Evolutionary conservation across 1,284 basidiomycete species (phyloP), one percentile per base, ranked within the genome.

Genomic region (Leccinum proximum): DNA sequence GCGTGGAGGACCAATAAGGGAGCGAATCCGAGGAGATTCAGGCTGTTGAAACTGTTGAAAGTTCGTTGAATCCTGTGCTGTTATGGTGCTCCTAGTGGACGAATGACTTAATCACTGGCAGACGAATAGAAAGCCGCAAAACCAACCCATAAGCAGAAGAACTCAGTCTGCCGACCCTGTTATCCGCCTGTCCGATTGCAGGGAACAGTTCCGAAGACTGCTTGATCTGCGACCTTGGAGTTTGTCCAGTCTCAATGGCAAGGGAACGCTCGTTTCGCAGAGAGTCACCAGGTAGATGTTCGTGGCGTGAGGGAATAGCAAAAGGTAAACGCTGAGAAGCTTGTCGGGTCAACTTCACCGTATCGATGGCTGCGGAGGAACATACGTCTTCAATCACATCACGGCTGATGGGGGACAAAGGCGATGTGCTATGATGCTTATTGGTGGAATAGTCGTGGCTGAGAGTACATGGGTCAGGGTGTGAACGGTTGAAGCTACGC

Each of bases 331-430:
- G n/a, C 16, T 13, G 64, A 38, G 38, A 7, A 6, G 26, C 11
- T 35, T 26, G 35, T 14, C 7, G 18, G 18, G 18, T 18, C 18
- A 18, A 4, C 14, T 37, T 62, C 16, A 45, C 0, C 3, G 42
- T 59, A 35, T 65, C 66, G 11, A 54, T 40, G 4, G n/a, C 9
- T n/a, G 57, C 48, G 16, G 64, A 60, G 16, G 58, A 58, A 57
- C 66, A 65, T 5, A 66, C 66, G 14, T 70, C 71, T 22, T 74
- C 64, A 14, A 69, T 69, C 60, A 54, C 62, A 8, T 61, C 56
- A 53, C 64, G 70, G 35, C 64, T 65, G 14, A 74, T 64, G 11
- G 73, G 73, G 7, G 65, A 65, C 5, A 72, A 40, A 64, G 67
- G 67, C 3, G 67, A 69, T 11, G 38, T 50, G 62, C 30, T 22